Base-by-base conservation (phyloP, 148 eudicot species). In the Salicornia ramosissima region DNA sequence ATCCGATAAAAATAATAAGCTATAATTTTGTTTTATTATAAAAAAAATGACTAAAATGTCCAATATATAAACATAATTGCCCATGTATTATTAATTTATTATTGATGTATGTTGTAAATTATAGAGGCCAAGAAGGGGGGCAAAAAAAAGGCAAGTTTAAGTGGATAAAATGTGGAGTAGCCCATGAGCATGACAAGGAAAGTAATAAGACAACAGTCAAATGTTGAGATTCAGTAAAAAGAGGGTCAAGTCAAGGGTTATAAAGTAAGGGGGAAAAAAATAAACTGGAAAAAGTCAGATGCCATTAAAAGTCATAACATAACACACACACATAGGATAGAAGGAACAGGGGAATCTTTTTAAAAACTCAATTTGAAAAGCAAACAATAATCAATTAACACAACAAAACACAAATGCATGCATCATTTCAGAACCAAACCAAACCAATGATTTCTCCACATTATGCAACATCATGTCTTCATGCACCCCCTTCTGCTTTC, bases 391-490 rank as follows among this genome's bases (percentile, higher is more conserved):
- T 8, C 40, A 36, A 36, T 3, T 36, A 8, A 36, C 4, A 3
- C 40, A 4, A 36, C 40, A 36, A 36, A 46, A 46, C 1, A 15
- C 19, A 2, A 14, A 1, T 46, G 50, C 50, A 46, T 46, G 50
- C 64, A 60, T 33, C 75, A 15, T 25, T 30, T 50, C 51, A 63
- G 51, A 34, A 21, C 49, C 34, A 18, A 24, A 51, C 6, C 52
- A 21, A n/a, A 9, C 43, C 54, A 22, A 75, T 63, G 57, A 69
- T 75, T 69, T 69, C 33, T 52, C 55, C 78, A 69, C 78, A 69
- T 26, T 22, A 42, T 57, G 34, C 55, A 45, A 71, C 74, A 71
- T 71, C 54, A 60, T 46, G 43, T 40, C n/a, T 19, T 55, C 70
- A 75, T 69, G 61, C 64, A 63, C 30, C 19, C n/a, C 33, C 26